These are phyloP conservation scores for Fusarium sp. DNA, from an alignment of 2,329 filamentous ascomycete genomes.

Conservation along the genomic window DNA sequence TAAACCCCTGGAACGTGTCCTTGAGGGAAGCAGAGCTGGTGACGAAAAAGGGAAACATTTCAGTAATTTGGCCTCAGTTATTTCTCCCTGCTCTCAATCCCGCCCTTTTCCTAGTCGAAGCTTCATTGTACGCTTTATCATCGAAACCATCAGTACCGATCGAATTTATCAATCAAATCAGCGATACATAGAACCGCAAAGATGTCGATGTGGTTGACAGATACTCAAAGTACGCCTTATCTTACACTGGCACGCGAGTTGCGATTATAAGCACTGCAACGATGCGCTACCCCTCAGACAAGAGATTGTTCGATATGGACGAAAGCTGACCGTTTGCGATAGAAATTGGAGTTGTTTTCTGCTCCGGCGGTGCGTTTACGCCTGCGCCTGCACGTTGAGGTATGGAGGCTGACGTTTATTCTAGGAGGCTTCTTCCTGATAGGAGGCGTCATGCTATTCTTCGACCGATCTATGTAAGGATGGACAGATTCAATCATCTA, in stretches of 20 bases:
- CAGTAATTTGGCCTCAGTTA: constrained; percentile 27
- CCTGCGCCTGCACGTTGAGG: constrained; percentile 40
- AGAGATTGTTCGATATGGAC: not conserved
- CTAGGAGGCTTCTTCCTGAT: constrained; percentile 93
- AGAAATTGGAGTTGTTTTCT: constrained; percentile 99
- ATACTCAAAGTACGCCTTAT: constrained; percentile 83
- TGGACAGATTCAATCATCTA: not conserved
- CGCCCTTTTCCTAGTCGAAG: constrained; percentile 7
- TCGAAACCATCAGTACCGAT: not conserved
- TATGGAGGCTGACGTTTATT: constrained; percentile 29
- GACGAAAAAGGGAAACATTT: constrained; percentile 36
- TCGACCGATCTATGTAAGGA: constrained; percentile 91
- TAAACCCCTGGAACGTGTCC: constrained; percentile 38
- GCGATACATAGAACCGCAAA: constrained; percentile 33
- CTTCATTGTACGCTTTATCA: not conserved
- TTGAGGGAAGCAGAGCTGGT: constrained; percentile 25
- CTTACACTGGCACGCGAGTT: constrained; percentile 13
- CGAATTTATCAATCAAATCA: not conserved
- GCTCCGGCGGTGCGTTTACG: constrained; percentile 85
- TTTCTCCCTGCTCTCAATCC: constrained; percentile 25
- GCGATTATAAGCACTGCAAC: not conserved
- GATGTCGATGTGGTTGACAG: constrained; percentile 92
- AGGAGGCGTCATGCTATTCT: constrained; percentile 95
- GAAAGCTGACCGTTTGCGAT: constrained; percentile 48
- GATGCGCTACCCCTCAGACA: not conserved